Evolutionary conservation across 179 eudicot genomes (phyloP), one percentile per base, ranked within the genome.

Genomic region (Spinacia oleracea): DNA sequence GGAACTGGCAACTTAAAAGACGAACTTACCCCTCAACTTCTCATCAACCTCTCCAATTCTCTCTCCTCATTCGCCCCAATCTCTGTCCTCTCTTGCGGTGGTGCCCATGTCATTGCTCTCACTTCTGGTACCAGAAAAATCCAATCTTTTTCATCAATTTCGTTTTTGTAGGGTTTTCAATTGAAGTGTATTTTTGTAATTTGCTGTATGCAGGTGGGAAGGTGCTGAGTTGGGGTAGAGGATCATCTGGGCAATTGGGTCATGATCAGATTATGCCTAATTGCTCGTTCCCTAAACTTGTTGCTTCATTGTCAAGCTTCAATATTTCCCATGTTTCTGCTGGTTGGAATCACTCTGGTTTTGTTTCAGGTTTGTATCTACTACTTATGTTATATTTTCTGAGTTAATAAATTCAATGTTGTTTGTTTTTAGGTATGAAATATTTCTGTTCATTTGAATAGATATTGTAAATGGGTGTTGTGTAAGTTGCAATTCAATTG

Each of bases 271-370:
- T 79, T 82, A 78, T 83, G 83, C 73, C 80, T 45, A 89, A 85
- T 73, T 77, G 87, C 79, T 75, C 81, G 42, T 82, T 77, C 6
- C 95, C 97, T 5, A 88, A 90, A 65, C 75, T 79, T 27, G 84
- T 91, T 12, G 62, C 86, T 43, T 76, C 84, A 16, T 74, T 95
- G 50, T 43, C 84, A 59, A 80, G 68, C 59, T 76, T 79, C 23
- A 65, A 63, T 27, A 73, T 93, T 58, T 84, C 87, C 75, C 86
- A 88, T 78, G 95, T 85, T 78, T 90, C 98, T 83, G 95, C 98
- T 85, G 98, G 98, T 27, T 95, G 98, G 98, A 95, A 86, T 76
- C 97, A 95, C 66, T 95, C 98, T 79, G 98, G 90, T 29, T 95
- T 95, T 78, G 97, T 95, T 82, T 86, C 98, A 86, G 98, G 98